Percentiles rank a stretch among this genome's conserved stretches.
Evolutionary conservation across 495 filamentous ascomycete genomes (phyloP).

Genomic region (Penicillium macrosclerotiorum): DNA sequence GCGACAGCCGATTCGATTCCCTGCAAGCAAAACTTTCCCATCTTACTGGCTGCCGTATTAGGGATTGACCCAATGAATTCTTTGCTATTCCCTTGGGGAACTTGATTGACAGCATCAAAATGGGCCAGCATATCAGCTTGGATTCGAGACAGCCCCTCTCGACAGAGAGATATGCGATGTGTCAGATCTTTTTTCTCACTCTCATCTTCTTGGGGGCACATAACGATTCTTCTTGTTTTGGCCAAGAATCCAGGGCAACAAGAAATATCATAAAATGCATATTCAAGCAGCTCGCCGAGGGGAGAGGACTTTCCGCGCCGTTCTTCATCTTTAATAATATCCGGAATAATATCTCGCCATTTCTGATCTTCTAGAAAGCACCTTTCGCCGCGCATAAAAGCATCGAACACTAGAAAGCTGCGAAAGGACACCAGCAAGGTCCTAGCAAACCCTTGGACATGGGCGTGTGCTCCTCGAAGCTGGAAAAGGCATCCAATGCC

Average conservation of each 20-base stretch:
- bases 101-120: no score
- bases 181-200: no score
- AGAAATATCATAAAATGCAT: conserved; percentile 24
- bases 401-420: conserved; percentile 29
- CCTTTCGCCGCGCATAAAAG: conserved; percentile 20
- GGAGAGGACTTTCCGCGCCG: conserved; percentile 10
- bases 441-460: conserved; percentile 26
- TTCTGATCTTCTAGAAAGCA: conserved; percentile 31
- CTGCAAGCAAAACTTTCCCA: no score
- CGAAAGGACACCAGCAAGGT: conserved; percentile 31
- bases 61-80: no score
- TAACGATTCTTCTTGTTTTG: conserved; percentile 14
- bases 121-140: no score
- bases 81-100: no score
- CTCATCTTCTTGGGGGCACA: no score
- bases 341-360: conserved; percentile 26
- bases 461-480: conserved; percentile 26
- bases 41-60: no score
- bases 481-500: conserved; percentile 30
- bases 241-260: conserved; percentile 25
- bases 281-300: conserved; percentile 21
- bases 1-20: no score
- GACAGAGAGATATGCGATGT: no score
- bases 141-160: no score
- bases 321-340: conserved; percentile 15